These are phyloP conservation scores for Mycena olivaceomarginata DNA, from an alignment of 768 basidiomycete species.

Conservation along the genomic window DNA sequence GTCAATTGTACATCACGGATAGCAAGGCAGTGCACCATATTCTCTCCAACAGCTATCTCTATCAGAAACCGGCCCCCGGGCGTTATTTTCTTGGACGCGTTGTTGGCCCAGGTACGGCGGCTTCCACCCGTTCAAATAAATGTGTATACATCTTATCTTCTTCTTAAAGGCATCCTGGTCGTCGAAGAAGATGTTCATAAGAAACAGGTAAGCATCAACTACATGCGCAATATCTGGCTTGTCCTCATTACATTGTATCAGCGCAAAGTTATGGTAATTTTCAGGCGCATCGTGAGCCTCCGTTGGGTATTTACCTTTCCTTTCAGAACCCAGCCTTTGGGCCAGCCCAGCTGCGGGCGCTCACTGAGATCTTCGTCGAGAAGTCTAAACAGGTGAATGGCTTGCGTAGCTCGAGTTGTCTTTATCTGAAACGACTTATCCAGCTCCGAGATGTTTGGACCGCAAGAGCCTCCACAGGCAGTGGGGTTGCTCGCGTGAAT, in stretches of 20 bases:
- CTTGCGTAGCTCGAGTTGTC: not conserved
- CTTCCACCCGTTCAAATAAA: too few species aligned
- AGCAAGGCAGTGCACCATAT: constrained; percentile 69
- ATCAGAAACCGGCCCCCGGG: constrained; percentile 61
- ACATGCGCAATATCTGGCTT: not conserved
- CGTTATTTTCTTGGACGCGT: constrained; percentile 3
- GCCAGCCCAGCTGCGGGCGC: constrained; percentile 4
- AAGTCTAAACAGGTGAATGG: constrained; percentile 13
- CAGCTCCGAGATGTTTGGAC: constrained; percentile 60
- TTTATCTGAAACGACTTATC: not conserved
- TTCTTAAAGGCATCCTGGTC: not conserved
- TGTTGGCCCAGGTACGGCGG: constrained; percentile 14
- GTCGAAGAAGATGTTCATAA: constrained; percentile 21
- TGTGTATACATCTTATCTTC: not conserved
- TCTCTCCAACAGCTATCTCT: constrained; percentile 63
- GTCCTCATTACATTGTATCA: not conserved
- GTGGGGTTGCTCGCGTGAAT: constrained; percentile 56
- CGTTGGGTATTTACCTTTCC: not conserved
- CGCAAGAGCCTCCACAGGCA: constrained; percentile 43
- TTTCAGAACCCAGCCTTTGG: constrained; percentile 27
- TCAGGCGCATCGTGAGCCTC: too few species aligned
- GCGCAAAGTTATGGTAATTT: constrained; percentile 19
- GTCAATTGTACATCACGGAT: constrained; percentile 66
- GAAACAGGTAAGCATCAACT: constrained; percentile 3
- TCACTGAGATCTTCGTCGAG: constrained; percentile 16